phyloP scores from a whole-genome alignment of 345 rosid species.

The Hypericum androsaemum region DNA sequence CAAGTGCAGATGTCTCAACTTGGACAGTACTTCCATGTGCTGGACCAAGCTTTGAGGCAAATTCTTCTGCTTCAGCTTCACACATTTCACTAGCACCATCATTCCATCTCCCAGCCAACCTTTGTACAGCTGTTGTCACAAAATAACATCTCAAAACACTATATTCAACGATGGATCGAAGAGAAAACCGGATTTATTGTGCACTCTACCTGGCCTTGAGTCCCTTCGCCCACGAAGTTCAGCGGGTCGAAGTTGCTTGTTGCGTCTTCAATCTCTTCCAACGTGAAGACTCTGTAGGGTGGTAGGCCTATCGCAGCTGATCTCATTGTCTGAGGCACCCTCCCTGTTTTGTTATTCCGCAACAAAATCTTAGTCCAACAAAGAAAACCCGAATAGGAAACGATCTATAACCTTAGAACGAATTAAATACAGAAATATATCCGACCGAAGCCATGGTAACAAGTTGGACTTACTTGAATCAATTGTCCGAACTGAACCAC shows the following conservation, averaged over 20 bases:
- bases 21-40: conserved; percentile 68
- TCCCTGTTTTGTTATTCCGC: conserved; percentile 28
- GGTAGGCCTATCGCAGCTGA: conserved; percentile 75
- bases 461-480: conserved; percentile 49
- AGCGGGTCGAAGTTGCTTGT: conserved; percentile 63
- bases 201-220: conserved; percentile 42
- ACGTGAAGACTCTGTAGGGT: conserved; percentile 50
- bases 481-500: conserved; percentile 37
- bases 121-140: conserved; percentile 46
- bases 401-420: neutral
- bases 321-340: conserved; percentile 79
- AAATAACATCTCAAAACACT: neutral
- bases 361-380: too few species aligned
- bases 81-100: conserved; percentile 48
- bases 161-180: neutral
- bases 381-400: neutral
- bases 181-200: neutral
- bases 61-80: conserved; percentile 63
- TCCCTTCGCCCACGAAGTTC: conserved; percentile 47
- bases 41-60: conserved; percentile 51
- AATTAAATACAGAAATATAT: too few species aligned
- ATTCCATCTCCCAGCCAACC: conserved; percentile 62
- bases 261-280: conserved; percentile 83
- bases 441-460: neutral
- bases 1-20: conserved; percentile 78